Evolutionary conservation across 805 yeast species (phyloP).

Genomic region (Suhomyces sp.): DNA sequence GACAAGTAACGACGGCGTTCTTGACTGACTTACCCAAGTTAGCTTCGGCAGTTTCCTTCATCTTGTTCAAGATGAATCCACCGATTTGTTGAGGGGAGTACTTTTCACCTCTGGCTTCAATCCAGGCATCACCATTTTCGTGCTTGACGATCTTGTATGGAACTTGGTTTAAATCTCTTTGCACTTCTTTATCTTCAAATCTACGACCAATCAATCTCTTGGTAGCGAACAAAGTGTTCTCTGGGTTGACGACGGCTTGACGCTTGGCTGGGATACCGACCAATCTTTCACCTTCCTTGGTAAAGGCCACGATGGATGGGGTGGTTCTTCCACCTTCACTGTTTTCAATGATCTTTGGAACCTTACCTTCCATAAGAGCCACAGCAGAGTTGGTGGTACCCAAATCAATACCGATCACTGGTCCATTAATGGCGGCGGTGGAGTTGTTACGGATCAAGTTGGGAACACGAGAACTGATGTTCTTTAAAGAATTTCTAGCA

Average conservation of each 20-base stretch:
- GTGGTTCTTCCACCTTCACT: conserved; percentile 67
- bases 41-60: conserved; percentile 97
- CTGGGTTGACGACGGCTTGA: conserved; percentile 93
- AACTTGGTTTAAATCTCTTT: conserved; percentile 81
- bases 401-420: conserved; percentile 81
- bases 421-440: conserved; percentile 38
- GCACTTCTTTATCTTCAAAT: conserved; percentile 85
- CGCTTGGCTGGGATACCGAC: conserved; percentile 96
- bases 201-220: conserved; percentile 94
- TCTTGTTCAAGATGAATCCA: conserved; percentile 88
- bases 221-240: conserved; percentile 91
- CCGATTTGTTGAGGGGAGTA: conserved; percentile 97
- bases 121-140: conserved; percentile 94
- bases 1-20: conserved; percentile 90
- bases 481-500: conserved; percentile 40
- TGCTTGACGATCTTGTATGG: conserved; percentile 91
- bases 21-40: conserved; percentile 82
- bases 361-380: conserved; percentile 76
- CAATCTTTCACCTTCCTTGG: conserved; percentile 84
- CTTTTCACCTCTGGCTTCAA: conserved; percentile 80
- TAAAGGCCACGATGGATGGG: conserved; percentile 93
- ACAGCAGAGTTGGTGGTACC: conserved; percentile 92
- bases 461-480: conserved; percentile 36
- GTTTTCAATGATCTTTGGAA: conserved; percentile 78
- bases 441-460: conserved; percentile 30